Evolutionary conservation across 2,329 filamentous ascomycete genomes (phyloP), one percentile per base, ranked within the genome.

Genomic region (Alternaria triticina): DNA sequence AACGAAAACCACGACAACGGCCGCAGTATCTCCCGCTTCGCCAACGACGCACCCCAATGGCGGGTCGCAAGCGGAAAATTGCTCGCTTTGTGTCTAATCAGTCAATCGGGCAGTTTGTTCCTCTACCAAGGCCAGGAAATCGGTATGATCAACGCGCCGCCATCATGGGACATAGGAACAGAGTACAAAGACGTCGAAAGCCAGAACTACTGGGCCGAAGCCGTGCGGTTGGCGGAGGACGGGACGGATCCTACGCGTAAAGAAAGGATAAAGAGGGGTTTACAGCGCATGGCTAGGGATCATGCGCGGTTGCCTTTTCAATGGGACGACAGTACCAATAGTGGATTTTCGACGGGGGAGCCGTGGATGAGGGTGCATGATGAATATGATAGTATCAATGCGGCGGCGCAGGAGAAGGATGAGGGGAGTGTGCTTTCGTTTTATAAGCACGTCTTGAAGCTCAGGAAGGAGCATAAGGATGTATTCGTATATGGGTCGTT

Each of bases 291-390:
- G 74, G 88, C 86, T 8, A 77, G 91, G 22, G 91, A 94, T 77
- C 91, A 94, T 76, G 88, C 87, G 8, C 85, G 91, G 49, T 88
- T 89, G 0, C 91, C 91, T 0, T 89, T 94, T 78, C 90, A 92
- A 73, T 94, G 91, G 91, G 84, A 88, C 65, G 72, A 78, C n/a
- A 81, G 79, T 1, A 72, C 80, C 0, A 85, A 92, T 63, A 90
- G 83, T 0, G 91, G 91, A 11, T 94, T 93, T 80, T 89, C 89
- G 0, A 79, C 79, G 1, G 80, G 79, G 5, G 83, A 82, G 57
- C 54, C 90, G 3, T 94, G 91, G 91, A 93, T 93, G 86, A 84
- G 86, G 13, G 86, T 89, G 43, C 89, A 92, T 73, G 86, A 89
- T 59, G 86, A 88, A 73, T 89, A 88, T 74, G 74, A 74, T 2